Evolutionary conservation across 352 stramenopile genomes (phyloP).

Genomic region (Plasmopara muralis): DNA sequence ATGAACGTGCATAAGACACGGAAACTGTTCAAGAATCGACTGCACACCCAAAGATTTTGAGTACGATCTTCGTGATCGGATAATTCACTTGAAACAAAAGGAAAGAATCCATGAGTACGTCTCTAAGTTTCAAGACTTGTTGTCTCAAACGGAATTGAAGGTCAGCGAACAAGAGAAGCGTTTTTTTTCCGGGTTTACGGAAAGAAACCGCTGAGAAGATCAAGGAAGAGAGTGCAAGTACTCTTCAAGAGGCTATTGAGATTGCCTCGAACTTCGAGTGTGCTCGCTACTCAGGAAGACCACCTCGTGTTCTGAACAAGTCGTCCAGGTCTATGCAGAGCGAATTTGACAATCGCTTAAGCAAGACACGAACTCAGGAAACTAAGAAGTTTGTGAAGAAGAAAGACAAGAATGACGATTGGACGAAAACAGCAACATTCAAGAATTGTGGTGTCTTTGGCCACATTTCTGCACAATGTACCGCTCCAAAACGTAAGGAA

Average conservation of each 20-base stretch:
- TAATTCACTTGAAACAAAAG: background rate
- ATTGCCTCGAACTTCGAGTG: too few species aligned
- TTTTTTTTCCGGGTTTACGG: background rate
- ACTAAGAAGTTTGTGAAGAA: background rate
- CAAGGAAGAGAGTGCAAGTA: too few species aligned
- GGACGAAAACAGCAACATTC: slow-evolving; percentile 1
- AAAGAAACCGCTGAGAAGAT: background rate
- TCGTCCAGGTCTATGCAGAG: background rate
- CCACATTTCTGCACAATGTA: background rate
- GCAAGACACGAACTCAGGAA: background rate
- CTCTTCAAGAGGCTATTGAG: too few species aligned
- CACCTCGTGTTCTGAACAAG: background rate
- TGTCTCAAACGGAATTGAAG: background rate
- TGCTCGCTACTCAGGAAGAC: background rate
- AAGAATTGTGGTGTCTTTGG: background rate
- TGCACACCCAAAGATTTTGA: background rate
- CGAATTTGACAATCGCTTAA: background rate
- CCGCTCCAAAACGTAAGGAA: background rate
- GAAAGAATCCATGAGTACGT: background rate
- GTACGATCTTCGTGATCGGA: background rate
- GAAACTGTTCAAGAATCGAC: too few species aligned
- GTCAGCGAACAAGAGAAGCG: background rate
- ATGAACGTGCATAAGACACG: background rate
- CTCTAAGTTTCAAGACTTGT: background rate
- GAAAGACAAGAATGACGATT: background rate